phyloP scores from a whole-genome alignment of 345 rosid genomes.

The Acer saccharum region DNA sequence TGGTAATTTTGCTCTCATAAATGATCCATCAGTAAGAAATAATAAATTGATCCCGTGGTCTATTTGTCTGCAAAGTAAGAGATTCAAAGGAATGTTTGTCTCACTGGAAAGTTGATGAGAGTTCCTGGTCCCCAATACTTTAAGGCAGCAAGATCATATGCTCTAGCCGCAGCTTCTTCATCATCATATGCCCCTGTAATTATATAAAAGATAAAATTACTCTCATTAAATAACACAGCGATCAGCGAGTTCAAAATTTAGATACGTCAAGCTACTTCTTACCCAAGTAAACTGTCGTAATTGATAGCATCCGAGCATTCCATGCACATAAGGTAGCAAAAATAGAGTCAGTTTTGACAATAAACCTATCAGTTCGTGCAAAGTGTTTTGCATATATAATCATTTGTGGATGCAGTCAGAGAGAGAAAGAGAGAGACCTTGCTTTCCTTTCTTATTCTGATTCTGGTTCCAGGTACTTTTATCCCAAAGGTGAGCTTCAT shows the following conservation, averaged over 20 bases:
- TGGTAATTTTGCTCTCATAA: neutral
- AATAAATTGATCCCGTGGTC: neutral
- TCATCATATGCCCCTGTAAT: conserved; percentile 96
- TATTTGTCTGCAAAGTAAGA: conserved; percentile 3
- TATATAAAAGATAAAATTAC: conserved; percentile 19
- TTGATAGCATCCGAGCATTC: conserved; percentile 28
- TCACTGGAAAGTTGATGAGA: conserved; percentile 94
- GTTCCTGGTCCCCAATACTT: conserved; percentile 99
- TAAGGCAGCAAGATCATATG: conserved; percentile 97
- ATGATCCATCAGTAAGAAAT: neutral
- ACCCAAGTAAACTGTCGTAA: conserved; percentile 87
- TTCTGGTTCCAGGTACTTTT: conserved; percentile 98
- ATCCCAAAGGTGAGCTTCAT: conserved; percentile 99
- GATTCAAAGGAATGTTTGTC: conserved; percentile 15
- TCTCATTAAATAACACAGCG: neutral
- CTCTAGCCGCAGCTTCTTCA: conserved; percentile 99
- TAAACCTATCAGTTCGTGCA: neutral
- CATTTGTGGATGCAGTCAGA: neutral
- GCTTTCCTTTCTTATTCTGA: conserved; percentile 99
- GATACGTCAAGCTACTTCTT: conserved; percentile 29
- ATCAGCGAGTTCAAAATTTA: neutral
- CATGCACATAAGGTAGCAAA: conserved; percentile 29
- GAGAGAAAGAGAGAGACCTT: conserved; percentile 53
- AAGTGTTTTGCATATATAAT: neutral
- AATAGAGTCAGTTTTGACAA: conserved; percentile 39